Conservation (phyloP, 23 red algal species). For the Gracilaria caudata region DNA sequence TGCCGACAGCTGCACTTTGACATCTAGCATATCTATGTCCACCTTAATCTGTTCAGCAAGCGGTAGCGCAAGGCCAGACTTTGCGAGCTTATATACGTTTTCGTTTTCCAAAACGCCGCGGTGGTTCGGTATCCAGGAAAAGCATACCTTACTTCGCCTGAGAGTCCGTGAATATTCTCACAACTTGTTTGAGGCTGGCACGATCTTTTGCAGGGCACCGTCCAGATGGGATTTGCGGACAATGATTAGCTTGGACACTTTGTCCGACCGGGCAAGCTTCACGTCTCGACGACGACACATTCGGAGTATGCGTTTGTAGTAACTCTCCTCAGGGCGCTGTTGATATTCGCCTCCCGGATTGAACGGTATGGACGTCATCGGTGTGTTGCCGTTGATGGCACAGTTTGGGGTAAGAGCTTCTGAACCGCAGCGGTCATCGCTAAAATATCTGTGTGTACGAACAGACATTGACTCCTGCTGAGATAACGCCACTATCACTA, state of each 20-base stretch:
- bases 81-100: background rate
- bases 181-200: background rate
- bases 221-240: no score
- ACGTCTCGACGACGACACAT: no score
- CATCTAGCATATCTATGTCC: background rate
- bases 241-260: no score
- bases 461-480: background rate
- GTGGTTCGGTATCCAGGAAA: conserved; percentile 8
- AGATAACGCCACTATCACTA: background rate
- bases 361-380: no score
- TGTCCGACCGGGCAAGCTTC: no score
- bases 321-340: no score
- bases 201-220: no score
- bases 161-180: conserved; percentile 8
- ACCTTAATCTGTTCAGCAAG: background rate
- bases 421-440: background rate
- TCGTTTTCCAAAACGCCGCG: background rate
- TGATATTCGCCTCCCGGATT: no score
- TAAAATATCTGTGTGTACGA: background rate
- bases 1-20: no score
- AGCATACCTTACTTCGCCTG: background rate
- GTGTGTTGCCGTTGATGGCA: no score
- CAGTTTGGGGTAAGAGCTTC: background rate
- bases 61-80: background rate
- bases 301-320: no score